Evolutionary conservation across 1,284 basidiomycete genomes (phyloP).

Genomic region (Thecaphora frezii): DNA sequence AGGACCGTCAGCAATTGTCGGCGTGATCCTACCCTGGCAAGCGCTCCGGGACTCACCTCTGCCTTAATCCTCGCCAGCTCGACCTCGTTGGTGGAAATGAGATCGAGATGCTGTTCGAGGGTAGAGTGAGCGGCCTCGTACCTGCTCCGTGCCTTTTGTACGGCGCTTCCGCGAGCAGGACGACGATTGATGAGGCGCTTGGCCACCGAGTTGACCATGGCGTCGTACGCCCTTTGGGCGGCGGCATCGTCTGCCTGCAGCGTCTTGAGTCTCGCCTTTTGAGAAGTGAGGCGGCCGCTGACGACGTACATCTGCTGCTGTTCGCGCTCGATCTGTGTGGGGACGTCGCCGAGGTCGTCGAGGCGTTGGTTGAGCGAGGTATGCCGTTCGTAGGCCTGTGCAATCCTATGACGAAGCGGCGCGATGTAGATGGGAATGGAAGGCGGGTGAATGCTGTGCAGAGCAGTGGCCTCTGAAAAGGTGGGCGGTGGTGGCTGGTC

Average conservation of each 20-base stretch:
- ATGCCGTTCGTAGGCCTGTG: constrained; percentile 16
- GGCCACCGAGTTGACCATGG: constrained; percentile 19
- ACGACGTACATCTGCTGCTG: constrained; percentile 24
- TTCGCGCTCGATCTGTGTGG: constrained; percentile 10
- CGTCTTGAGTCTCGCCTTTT: constrained; percentile 19
- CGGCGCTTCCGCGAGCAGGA: constrained; percentile 7
- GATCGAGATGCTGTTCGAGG: constrained; percentile 9
- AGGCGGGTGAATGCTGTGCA: too few relatives aligned
- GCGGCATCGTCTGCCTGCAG: constrained; percentile 13
- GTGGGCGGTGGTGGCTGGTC: too few relatives aligned
- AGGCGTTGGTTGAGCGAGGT: constrained; percentile 16
- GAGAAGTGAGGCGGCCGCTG: constrained; percentile 30
- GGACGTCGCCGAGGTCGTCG: constrained; percentile 21
- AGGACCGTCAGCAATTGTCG: background rate
- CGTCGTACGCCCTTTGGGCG: constrained; percentile 10
- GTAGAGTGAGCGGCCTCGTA: constrained; percentile 18
- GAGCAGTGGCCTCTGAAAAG: too few relatives aligned
- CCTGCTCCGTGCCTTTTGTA: constrained; percentile 10
- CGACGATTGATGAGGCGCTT: constrained; percentile 32
- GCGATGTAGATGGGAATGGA: background rate
- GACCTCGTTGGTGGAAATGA: background rate
- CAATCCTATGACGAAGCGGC: constrained; percentile 19
- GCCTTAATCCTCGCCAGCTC: background rate
- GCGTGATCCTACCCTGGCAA: background rate
- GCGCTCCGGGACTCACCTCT: background rate